Base-by-base conservation (phyloP, 495 filamentous ascomycete genomes). In the Eremomyces bilateralis region DNA sequence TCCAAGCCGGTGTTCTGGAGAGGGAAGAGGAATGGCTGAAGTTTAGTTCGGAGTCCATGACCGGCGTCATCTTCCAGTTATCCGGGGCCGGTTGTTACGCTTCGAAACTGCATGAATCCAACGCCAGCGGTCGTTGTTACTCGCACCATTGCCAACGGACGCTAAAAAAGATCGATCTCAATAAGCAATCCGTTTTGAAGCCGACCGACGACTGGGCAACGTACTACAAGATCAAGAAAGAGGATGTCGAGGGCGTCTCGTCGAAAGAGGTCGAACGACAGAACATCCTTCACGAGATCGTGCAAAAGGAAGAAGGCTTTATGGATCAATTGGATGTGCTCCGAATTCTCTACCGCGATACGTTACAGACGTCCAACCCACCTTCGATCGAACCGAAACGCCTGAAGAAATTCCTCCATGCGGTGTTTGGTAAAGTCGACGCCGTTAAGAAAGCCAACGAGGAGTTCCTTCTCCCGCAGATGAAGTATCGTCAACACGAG, bases 21-120 rank as follows among this genome's bases (percentile, higher is more conserved):
- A 73, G 76, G 15, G 85, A 93, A 20, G 88, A 99, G 50, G 88
- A 99, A 58, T 99, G 88, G 88, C 78, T 99, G 39, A 93, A 91
- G 50, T 81, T 94, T 47, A 72, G 78, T 16, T 52, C 60, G 2
- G 77, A 75, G 12, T 61, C 60, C 4, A 65, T 94, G 41, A 76
- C 75, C 10, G 88, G 88, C 22, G 83, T 99, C 13, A 54, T 99
- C 29, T 93, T 76, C 57, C 88, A 95, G 50, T 64, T 99, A 17
- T 95, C 84, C 15, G 88, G 88, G 5, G 71, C 69, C 19, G 88
- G 88, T 11, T 99, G 88, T 51, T 99, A 95, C 50, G 71, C 84
- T 3, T 64, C 80, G 4, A 72, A 68, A 38, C 49, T 95, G 12
- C 88, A 99, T 47, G 69, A 78, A 22, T 58, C 71, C 17, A 68